Base-by-base conservation (phyloP, 2,329 filamentous ascomycete genomes). In the Aspergillus fumigatiaffinis region DNA sequence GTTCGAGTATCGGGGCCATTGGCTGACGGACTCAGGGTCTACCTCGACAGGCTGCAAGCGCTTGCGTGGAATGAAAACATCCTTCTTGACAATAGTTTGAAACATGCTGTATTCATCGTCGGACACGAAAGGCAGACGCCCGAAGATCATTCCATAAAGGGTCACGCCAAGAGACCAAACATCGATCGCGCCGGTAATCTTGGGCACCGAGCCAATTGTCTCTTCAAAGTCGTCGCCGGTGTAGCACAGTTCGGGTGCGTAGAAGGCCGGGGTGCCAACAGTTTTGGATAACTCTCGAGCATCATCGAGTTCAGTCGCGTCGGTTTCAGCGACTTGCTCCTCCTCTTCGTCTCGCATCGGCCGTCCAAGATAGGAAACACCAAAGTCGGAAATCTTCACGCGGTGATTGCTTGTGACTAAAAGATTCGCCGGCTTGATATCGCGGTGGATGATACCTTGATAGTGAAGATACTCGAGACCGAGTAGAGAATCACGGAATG, bases 301-400 rank as follows among this genome's bases (percentile, higher is more conserved):
- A 71, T 97, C 91, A 66, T 97, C 92, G 57, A 96, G 86, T 68
- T 96, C 91, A 44, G 86, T 87, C 10, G 90, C 89, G 72, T 97
- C 92, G 0, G 88, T 90, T 70, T 95, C 90, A 3, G 88, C 88
- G 79, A 87, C 75, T 57, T 92, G 88, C 57, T 91, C 88, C 41
- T 86, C 83, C 66, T 95, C 91, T 53, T 89, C 90, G 50, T 96
- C 91, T 42, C 90, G 84, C 57, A 92, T 89, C 1, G 91, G 91
- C 52, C 91, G 87, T 28, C 94, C 94, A 61, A 99, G 91, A 73
- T 97, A 99, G 1, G 94, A 99, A 1, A 99, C 94, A 32, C 94
- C 94, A 77, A 99, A 99, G 70, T 99, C 94, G 4, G 94, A 97
- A 59, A 99, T 99, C 80, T 99, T 99, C 69, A 97, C 91, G 14